Conservation (phyloP, 495 filamentous ascomycete species). For the Penicillium tannophilum region DNA sequence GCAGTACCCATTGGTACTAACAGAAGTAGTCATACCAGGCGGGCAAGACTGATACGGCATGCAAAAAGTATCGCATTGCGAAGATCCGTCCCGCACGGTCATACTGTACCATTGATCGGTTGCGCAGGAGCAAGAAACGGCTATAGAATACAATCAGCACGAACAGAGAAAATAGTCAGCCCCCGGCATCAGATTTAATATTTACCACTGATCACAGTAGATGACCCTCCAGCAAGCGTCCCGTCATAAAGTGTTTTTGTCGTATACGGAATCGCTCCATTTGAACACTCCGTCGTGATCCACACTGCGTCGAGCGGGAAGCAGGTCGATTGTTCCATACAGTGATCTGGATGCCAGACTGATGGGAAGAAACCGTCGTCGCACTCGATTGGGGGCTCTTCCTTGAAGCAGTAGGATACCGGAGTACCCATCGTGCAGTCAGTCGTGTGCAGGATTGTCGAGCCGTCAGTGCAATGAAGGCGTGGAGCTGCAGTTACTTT, state of each 20-base stretch:
- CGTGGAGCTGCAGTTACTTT: constrained; percentile 18
- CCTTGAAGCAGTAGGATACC: constrained; percentile 25
- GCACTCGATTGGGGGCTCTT: constrained; percentile 21
- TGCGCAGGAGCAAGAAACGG: constrained; percentile 27
- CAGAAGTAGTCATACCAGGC: constrained; percentile 24
- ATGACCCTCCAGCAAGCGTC: constrained; percentile 21
- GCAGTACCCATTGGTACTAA: constrained; percentile 18
- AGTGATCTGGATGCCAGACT: constrained; percentile 35
- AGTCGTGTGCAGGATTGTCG: constrained; percentile 29
- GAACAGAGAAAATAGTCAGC: not conserved
- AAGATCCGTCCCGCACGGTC: constrained; percentile 10
- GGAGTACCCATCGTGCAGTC: constrained; percentile 33
- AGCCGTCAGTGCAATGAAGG: constrained; percentile 24
- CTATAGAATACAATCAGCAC: constrained; percentile 7
- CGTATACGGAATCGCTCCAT: constrained; percentile 25
- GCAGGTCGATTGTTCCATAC: constrained; percentile 28
- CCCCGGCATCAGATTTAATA: not conserved
- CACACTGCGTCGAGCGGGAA: constrained; percentile 27
- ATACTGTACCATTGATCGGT: constrained; percentile 30
- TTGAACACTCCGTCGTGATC: constrained; percentile 32
- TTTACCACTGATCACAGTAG: constrained; percentile 25
- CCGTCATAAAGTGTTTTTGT: constrained; percentile 29
- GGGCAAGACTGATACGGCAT: constrained; percentile 29
- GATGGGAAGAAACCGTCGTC: constrained; percentile 26
- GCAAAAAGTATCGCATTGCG: constrained; percentile 26